Percentiles rank a stretch among this genome's conserved stretches.
These are phyloP conservation scores for Speleostelium caveatum DNA, from an alignment of 78 protist genomes.

Conservation along the genomic window DNA sequence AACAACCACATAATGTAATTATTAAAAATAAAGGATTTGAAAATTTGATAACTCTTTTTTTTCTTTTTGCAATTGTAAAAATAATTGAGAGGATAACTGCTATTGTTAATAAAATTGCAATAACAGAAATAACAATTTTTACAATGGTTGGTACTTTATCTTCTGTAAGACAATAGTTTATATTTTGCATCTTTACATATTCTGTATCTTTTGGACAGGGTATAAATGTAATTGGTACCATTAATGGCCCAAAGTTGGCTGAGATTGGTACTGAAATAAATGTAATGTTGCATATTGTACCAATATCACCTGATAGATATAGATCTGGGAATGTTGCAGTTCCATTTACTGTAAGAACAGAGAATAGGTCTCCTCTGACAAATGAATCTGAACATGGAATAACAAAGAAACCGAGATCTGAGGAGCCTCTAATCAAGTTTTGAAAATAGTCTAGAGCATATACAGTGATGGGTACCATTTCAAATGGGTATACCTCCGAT, in stretches of 20 bases:
- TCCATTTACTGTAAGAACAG: slow-evolving; percentile 17
- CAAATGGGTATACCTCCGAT: slow-evolving; percentile 10
- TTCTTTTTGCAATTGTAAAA: slow-evolving; percentile 18
- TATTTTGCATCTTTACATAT: slow-evolving; percentile 12
- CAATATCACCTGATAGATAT: slow-evolving; percentile 13
- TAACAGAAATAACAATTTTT: slow-evolving; percentile 15
- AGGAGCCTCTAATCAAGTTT: slow-evolving; percentile 22
- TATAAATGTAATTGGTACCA: slow-evolving; percentile 4
- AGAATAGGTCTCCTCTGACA: slow-evolving; percentile 26
- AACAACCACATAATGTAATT: slow-evolving; percentile 25
- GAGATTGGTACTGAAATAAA: slow-evolving; percentile 57
- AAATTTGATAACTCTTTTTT: slow-evolving; percentile 49
- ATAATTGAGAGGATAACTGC: background rate
- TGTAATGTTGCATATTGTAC: slow-evolving; percentile 24
- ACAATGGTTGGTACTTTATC: background rate
- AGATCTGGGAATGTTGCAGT: slow-evolving; percentile 1
- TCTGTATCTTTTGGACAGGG: slow-evolving; percentile 10
- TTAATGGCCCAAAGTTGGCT: slow-evolving; percentile 13
- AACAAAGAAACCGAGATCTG: slow-evolving; percentile 48
- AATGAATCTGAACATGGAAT: slow-evolving; percentile 40
- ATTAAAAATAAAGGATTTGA: slow-evolving; percentile 42
- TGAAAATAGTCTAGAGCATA: slow-evolving; percentile 38
- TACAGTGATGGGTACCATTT: slow-evolving; percentile 11
- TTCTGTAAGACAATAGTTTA: slow-evolving; percentile 19
- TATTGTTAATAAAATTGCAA: background rate